A percentile compares a stretch with the other conserved stretches of the same genome.
These are phyloP conservation scores for Stropharia rugosoannulata DNA, from an alignment of 768 basidiomycete genomes.

Conservation along the genomic window DNA sequence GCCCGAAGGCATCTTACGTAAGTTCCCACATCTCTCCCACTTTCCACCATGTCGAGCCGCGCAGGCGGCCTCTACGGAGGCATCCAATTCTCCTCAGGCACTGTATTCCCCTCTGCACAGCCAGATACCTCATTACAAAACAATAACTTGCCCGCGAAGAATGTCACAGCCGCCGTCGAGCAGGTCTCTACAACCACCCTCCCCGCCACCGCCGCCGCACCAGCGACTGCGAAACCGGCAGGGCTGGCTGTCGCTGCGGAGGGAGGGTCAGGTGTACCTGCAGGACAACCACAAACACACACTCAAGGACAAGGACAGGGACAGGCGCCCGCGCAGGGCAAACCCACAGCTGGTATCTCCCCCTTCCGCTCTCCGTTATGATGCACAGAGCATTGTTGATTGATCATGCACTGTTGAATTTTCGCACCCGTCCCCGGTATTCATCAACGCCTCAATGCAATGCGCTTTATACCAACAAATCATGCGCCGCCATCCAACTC, in stretches of 20 bases:
- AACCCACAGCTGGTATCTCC: constrained; percentile 61
- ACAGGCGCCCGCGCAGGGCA: constrained; percentile 20
- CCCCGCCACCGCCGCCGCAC: constrained; percentile 15
- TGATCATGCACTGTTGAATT: constrained; percentile 37
- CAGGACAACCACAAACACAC: constrained; percentile 1
- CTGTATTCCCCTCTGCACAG: constrained; percentile 45
- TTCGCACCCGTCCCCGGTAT: too few relatives aligned
- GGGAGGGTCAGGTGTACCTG: constrained; percentile 22
- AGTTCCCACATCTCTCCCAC: constrained; percentile 12
- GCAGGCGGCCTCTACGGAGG: constrained; percentile 87
- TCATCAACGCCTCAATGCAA: too few relatives aligned
- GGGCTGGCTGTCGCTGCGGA: constrained; percentile 20
- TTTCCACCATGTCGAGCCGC: constrained; percentile 65
- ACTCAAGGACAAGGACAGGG: too few relatives aligned
- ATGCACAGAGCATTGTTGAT: constrained; percentile 57
- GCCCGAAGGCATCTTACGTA: not conserved
- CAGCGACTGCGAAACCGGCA: constrained; percentile 22
- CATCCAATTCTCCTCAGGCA: constrained; percentile 77
- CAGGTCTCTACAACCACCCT: constrained; percentile 6
- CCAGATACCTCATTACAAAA: constrained; percentile 13
- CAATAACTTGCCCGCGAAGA: constrained; percentile 14
- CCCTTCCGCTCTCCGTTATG: constrained; percentile 45
- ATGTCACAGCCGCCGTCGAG: constrained; percentile 13
- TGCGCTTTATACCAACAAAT: too few relatives aligned
- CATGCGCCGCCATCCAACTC: too few relatives aligned